Evolutionary conservation across 106 monocot genomes (phyloP), one percentile per base, ranked within the genome.

Genomic region (Triglochin maritima): DNA sequence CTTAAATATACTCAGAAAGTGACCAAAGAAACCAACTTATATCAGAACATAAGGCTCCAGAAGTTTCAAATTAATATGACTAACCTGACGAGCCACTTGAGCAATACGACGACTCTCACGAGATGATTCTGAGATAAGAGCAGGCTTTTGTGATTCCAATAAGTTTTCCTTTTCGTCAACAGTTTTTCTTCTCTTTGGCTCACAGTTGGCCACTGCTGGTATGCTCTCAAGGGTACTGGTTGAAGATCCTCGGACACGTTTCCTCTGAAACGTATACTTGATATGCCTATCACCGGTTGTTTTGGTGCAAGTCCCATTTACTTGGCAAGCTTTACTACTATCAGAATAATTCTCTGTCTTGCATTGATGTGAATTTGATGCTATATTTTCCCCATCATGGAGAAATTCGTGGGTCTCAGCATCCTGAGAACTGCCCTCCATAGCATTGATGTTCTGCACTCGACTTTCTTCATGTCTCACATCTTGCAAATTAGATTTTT

Each of bases 1-100:
- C 29, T 29, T 29, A 29, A 29, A 29, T 6, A 47, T 49, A 58
- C 46, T 13, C 4, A 17, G 61, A 4, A 55, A 44, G 56, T 45
- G n/a, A 46, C 7, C 7, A 10, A 6, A 49, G 3, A 49, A 48
- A n/a, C 6, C 3, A 12, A 12, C 55, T 55, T n/a, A 55, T 55
- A 55, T 6, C 10, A 12, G 56, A 48, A 4, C 17, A 17, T 29
- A 4, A 17, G 14, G 3, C 45, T 14, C 9, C 4, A 15, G 44
- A 9, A 17, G 3, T 47, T 54, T 44, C 29, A 10, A 13, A 50
- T 2, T 17, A 42, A 44, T 48, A 29, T 16, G 9, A 66, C 73
- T 61, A 55, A 81, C 81, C 78, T 82, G 78, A 48, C 75, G 78
- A 13, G 82, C 82, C 67, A 82, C 82, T 65, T 82, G 82, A 17